Evolutionary conservation across 73 alveolate genomes (phyloP), one percentile per base, ranked within the genome.

Genomic region (Paramecium tetraurelia): DNA sequence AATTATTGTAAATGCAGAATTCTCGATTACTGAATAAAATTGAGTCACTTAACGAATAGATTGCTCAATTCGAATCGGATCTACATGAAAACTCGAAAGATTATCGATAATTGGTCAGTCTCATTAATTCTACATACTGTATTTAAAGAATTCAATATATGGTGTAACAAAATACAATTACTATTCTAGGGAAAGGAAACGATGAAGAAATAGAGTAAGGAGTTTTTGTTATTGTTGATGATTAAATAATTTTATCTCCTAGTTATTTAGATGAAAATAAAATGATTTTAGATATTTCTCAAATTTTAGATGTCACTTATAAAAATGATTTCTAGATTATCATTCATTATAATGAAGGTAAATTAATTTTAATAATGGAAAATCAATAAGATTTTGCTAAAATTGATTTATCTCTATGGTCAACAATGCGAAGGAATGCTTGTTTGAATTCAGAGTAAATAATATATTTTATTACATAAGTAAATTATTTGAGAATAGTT

Each of bases 361-460:
- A 38, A 10, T 75, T 75, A 75, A 75, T 12, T 18, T 75, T 75
- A 41, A 22, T 38, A 10, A 75, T 75, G 87, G 57, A 35, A 29
- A 75, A 29, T 75, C 40, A 35, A 75, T 16, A 35, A 38, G 87
- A 75, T 2, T 75, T 75, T 20, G 18, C 35, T 38, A 75, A 75
- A 41, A 18, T 75, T 9, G 87, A 75, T 75, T 75, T 75, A 75
- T 14, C 69, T 75, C 21, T 75, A 16, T 75, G 87, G 87, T 75
- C 87, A 16, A 35, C n/a, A 36, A 38, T 75, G 59, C 12, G 87
- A 35, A 38, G 12, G 18, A 75, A 38, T 75, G 46, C 10, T 20
- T 38, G 59, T 35, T 4, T 75, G 5, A 33, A 75, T 38, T 38
- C 22, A 36, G 87, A 75, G 58, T 75, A 63, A 16, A 27, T 63